Evolutionary conservation across 2,329 filamentous ascomycete species (phyloP).

Genomic region (Talaromyces sp.): DNA sequence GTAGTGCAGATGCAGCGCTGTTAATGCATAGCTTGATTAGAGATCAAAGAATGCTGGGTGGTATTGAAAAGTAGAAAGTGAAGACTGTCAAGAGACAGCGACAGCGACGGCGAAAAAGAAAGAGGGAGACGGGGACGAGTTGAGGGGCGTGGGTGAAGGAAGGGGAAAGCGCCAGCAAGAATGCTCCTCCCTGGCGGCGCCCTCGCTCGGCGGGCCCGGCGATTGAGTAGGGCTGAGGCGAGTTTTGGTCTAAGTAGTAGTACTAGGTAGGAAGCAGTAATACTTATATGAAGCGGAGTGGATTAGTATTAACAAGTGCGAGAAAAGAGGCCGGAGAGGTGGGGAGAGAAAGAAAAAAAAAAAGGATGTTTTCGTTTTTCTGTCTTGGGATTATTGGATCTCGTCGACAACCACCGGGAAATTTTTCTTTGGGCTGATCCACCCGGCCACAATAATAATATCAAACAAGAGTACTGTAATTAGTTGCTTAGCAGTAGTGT

Average conservation of each 20-base stretch:
- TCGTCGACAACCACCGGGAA: not conserved
- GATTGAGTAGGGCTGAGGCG: not conserved
- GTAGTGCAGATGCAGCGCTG: not conserved
- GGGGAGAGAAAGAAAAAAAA: not conserved
- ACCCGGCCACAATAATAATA: not conserved
- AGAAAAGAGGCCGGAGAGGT: not conserved
- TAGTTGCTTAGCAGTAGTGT: too few species aligned
- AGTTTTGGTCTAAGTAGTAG: too few species aligned
- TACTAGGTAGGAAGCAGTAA: too few species aligned
- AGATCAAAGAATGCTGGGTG: not conserved
- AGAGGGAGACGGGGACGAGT: not conserved
- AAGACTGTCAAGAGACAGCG: not conserved
- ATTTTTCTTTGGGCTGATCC: constrained; percentile 1
- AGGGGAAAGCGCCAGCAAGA: not conserved
- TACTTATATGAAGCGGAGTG: not conserved
- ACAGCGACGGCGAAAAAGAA: not conserved
- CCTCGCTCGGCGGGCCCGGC: not conserved
- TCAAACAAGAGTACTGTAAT: too few species aligned
- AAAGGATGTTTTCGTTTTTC: constrained; percentile 9
- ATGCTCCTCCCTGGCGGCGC: not conserved
- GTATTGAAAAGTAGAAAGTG: not conserved
- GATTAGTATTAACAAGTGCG: not conserved
- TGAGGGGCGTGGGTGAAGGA: not conserved
- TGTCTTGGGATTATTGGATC: constrained; percentile 8
- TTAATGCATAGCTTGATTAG: constrained; percentile 10